Percentiles rank a stretch among this genome's conserved stretches.
These are phyloP conservation scores for Imleria badia DNA, from an alignment of 768 basidiomycete genomes.

Conservation along the genomic window DNA sequence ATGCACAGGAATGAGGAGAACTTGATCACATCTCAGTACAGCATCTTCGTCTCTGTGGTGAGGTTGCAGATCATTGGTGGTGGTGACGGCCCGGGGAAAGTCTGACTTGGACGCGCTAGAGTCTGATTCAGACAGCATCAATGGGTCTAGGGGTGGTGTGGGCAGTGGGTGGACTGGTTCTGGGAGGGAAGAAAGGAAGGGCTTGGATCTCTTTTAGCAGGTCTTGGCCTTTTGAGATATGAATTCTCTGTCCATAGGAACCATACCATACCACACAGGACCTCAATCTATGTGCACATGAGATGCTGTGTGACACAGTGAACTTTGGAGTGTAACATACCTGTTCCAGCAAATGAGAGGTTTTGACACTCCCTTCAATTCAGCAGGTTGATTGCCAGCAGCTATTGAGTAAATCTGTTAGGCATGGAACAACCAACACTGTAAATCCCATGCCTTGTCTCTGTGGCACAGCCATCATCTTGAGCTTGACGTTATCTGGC, in stretches of 20 bases:
- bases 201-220: slow-evolving; percentile 79
- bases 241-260: slow-evolving; percentile 94
- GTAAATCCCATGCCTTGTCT: slow-evolving; percentile 55
- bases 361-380: slow-evolving; percentile 85
- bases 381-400: slow-evolving; percentile 49
- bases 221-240: slow-evolving; percentile 90
- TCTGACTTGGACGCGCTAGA: slow-evolving; percentile 65
- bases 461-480: slow-evolving; percentile 64
- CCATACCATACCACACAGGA: slow-evolving; percentile 85
- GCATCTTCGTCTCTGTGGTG: slow-evolving; percentile 76
- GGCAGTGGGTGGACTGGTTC: slow-evolving; percentile 46
- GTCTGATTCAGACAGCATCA: slow-evolving; percentile 69
- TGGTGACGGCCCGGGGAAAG: slow-evolving; percentile 34
- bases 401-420: slow-evolving; percentile 27
- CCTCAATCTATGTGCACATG: slow-evolving; percentile 64
- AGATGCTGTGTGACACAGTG: background rate
- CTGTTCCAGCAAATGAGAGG: slow-evolving; percentile 86
- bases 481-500: slow-evolving; percentile 85
- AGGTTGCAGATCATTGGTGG: slow-evolving; percentile 64
- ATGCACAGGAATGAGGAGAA: slow-evolving; percentile 81
- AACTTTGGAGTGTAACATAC: slow-evolving; percentile 36
- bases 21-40: slow-evolving; percentile 89
- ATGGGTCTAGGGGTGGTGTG: slow-evolving; percentile 69
- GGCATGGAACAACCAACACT: background rate
- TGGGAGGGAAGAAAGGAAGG: slow-evolving; percentile 62